Evolutionary conservation across 1,284 basidiomycete genomes (phyloP).

Genomic region (Singerocomus inundabilis): DNA sequence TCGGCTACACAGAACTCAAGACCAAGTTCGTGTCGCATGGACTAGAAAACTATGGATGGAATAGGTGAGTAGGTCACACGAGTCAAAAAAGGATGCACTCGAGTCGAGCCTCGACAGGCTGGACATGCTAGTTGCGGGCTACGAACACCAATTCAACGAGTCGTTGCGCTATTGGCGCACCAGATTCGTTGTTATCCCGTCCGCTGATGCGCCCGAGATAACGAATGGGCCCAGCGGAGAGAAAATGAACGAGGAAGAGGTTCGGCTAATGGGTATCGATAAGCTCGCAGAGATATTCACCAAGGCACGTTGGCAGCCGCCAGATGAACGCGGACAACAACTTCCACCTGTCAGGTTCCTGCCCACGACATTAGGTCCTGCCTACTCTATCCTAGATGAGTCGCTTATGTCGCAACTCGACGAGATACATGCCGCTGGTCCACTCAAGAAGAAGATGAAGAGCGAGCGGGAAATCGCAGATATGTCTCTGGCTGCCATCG

Average conservation of each 20-base stretch:
- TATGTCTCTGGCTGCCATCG: conserved; percentile 59
- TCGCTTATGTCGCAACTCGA: conserved; percentile 75
- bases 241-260: conserved; percentile 82
- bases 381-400: conserved; percentile 75
- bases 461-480: conserved; percentile 69
- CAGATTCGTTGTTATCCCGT: conserved; percentile 92
- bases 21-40: conserved; percentile 80
- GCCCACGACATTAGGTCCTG: conserved; percentile 80
- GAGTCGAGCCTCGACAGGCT: conserved; percentile 40
- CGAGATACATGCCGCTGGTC: conserved; percentile 71
- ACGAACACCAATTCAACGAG: conserved; percentile 78
- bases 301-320: conserved; percentile 71
- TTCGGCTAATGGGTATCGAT: conserved; percentile 85
- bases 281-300: conserved; percentile 89
- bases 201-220: conserved; percentile 60
- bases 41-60: conserved; percentile 81
- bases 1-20: conserved; percentile 79
- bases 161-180: conserved; percentile 92
- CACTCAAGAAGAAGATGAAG: conserved; percentile 73
- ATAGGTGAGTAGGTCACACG: conserved; percentile 47
- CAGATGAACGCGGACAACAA: conserved; percentile 54
- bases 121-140: conserved; percentile 84
- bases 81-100: background rate
- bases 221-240: conserved; percentile 64
- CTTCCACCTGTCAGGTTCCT: conserved; percentile 66